A percentile compares a stretch with the other conserved stretches of the same genome.
Conservation (phyloP, 495 filamentous ascomycete species). For the Daldinia grandis region DNA sequence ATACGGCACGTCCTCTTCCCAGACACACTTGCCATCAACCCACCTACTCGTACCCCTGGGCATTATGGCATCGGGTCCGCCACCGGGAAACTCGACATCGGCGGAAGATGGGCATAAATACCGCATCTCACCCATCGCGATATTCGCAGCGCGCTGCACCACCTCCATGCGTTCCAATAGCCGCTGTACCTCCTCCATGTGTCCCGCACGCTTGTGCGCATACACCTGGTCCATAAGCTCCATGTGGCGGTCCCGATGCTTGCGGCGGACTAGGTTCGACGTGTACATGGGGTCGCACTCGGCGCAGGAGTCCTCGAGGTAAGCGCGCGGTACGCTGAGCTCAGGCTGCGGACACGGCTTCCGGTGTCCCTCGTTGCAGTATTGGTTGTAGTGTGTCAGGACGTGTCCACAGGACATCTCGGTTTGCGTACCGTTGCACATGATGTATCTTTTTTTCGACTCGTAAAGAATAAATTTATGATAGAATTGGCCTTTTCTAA, state of each 20-base stretch:
- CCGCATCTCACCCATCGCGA: conserved; percentile 9
- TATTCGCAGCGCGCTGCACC: not conserved
- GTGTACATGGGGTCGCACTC: conserved; percentile 36
- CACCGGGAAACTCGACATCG: conserved; percentile 25
- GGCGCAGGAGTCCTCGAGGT: conserved; percentile 42
- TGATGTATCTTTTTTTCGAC: conserved; percentile 13
- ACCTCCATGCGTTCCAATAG: not conserved
- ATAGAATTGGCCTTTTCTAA: not conserved
- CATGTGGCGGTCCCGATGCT: conserved; percentile 1
- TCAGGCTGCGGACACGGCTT: conserved; percentile 8
- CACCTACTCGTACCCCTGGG: conserved; percentile 17
- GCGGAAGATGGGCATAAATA: not conserved
- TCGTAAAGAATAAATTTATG: not conserved
- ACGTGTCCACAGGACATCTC: conserved; percentile 38
- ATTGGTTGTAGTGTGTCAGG: conserved; percentile 30
- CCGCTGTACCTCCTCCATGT: not conserved
- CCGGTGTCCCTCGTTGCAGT: conserved; percentile 17
- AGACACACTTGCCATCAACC: conserved; percentile 31
- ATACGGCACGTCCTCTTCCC: conserved; percentile 16
- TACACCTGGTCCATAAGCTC: conserved; percentile 13
- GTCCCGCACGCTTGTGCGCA: not conserved
- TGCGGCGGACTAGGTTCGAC: conserved; percentile 15
- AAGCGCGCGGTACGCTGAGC: conserved; percentile 3
- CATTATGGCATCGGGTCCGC: not conserved
- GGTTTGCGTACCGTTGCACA: conserved; percentile 38